These are phyloP conservation scores for Leishmania guyanensis DNA, from an alignment of 208 protist species.

Conservation along the genomic window DNA sequence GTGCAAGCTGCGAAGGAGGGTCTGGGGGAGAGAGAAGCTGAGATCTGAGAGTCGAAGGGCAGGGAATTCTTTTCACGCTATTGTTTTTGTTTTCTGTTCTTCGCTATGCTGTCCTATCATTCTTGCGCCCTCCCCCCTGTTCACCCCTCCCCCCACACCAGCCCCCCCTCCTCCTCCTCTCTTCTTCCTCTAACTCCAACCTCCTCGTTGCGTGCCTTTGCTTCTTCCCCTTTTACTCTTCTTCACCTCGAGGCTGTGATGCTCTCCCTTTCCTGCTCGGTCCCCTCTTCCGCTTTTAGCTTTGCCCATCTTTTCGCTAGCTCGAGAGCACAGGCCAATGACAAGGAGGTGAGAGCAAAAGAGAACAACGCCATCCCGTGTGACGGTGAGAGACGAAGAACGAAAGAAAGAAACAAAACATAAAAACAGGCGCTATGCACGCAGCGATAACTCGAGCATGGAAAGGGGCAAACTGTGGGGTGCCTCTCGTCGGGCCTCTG, in stretches of 20 bases:
- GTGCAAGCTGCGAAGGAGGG: neutral
- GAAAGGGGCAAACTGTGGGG: neutral
- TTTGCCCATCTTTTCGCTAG: too few species aligned
- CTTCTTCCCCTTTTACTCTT: too few species aligned
- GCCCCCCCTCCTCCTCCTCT: neutral
- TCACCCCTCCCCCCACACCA: neutral
- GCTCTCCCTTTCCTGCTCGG: too few species aligned
- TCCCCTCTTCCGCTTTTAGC: too few species aligned
- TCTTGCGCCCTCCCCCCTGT: neutral
- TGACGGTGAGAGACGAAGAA: too few species aligned
- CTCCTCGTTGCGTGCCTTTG: neutral
- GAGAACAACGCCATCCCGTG: too few species aligned
- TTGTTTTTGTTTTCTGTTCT: conserved; percentile 2
- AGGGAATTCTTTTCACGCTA: neutral
- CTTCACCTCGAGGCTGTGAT: too few species aligned
- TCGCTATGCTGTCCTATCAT: neutral
- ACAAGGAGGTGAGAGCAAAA: too few species aligned
- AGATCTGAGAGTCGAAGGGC: neutral
- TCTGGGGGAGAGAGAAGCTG: neutral
- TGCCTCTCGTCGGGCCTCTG: neutral
- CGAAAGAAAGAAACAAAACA: too few species aligned
- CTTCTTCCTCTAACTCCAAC: neutral
- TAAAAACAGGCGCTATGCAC: neutral
- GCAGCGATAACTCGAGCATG: neutral
- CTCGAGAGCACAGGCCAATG: too few species aligned